phyloP scores from a whole-genome alignment of 306 rosid species.

The Purshia tridentata region DNA sequence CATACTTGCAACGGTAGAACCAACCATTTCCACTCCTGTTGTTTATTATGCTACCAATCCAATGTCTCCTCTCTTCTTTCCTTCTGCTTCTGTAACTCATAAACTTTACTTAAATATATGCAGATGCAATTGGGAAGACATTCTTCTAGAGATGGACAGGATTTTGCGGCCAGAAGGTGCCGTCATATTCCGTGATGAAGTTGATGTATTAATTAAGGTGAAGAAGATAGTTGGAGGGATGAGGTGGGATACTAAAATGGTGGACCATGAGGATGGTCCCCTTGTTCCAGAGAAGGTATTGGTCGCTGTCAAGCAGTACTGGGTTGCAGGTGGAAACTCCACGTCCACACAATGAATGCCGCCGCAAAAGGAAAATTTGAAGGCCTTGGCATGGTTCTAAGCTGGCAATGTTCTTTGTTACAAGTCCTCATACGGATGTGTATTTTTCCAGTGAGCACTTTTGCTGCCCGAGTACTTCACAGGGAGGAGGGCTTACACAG shows the following conservation, averaged over 20 bases:
- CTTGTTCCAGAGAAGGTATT: conserved; percentile 87
- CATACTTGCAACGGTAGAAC: background rate
- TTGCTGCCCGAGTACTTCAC: conserved; percentile 26
- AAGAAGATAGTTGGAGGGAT: conserved; percentile 80
- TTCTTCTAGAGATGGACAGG: conserved; percentile 95
- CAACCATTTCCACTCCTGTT: conserved; percentile 3
- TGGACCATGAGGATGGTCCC: conserved; percentile 96
- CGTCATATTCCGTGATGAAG: conserved; percentile 86
- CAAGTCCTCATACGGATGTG: conserved; percentile 26
- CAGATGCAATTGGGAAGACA: conserved; percentile 83
- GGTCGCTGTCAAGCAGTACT: conserved; percentile 89
- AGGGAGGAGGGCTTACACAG: conserved; percentile 21
- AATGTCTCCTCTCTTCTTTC: background rate
- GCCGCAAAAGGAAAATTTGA: conserved; percentile 15
- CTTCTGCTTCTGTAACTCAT: conserved; percentile 10
- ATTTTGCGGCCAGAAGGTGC: conserved; percentile 93
- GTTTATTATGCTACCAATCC: background rate
- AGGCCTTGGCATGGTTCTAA: conserved; percentile 13
- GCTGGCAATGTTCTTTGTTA: conserved; percentile 25
- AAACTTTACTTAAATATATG: conserved; percentile 11
- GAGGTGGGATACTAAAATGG: conserved; percentile 91
- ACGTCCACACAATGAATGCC: conserved; percentile 49
- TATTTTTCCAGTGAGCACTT: conserved; percentile 37
- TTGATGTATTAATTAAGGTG: conserved; percentile 61
- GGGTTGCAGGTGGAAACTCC: conserved; percentile 74